phyloP scores from a whole-genome alignment of 164 flowering plant genomes.

The Aristolochia fimbriata region DNA sequence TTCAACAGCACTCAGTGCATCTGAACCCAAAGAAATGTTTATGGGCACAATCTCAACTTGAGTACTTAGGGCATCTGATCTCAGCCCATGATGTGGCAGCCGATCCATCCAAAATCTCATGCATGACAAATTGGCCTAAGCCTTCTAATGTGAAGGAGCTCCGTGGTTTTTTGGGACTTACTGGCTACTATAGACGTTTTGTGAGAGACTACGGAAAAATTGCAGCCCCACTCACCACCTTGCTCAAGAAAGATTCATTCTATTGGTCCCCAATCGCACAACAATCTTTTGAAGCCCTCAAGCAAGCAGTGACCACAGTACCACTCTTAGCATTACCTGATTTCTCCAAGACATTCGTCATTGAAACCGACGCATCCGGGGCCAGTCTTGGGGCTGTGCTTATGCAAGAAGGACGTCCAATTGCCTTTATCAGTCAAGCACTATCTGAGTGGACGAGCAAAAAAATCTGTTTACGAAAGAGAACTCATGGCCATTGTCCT shows the following conservation, averaged over 20 bases:
- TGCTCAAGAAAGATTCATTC: background rate
- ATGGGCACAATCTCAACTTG: background rate
- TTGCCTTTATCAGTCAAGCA: background rate
- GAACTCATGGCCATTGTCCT: background rate
- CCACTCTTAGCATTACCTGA: background rate
- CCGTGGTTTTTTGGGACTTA: background rate
- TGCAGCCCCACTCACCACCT: background rate
- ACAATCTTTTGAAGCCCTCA: background rate
- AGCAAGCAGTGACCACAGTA: background rate
- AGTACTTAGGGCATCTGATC: background rate
- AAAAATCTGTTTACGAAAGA: background rate
- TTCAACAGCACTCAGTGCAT: too few species aligned
- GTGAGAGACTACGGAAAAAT: background rate
- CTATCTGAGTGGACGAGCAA: too few species aligned
- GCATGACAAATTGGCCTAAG: background rate
- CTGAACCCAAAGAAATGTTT: background rate
- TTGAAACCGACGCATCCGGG: background rate
- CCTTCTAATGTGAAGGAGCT: background rate
- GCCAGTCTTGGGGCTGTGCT: background rate
- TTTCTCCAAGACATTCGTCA: background rate
- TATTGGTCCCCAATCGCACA: background rate
- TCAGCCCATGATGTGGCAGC: too few species aligned
- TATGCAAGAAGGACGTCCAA: background rate
- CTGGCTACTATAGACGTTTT: background rate
- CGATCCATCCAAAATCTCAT: too few species aligned